These are phyloP conservation scores for Diaporthe sp. DNA, from an alignment of 2,329 filamentous ascomycete species.

Conservation along the genomic window DNA sequence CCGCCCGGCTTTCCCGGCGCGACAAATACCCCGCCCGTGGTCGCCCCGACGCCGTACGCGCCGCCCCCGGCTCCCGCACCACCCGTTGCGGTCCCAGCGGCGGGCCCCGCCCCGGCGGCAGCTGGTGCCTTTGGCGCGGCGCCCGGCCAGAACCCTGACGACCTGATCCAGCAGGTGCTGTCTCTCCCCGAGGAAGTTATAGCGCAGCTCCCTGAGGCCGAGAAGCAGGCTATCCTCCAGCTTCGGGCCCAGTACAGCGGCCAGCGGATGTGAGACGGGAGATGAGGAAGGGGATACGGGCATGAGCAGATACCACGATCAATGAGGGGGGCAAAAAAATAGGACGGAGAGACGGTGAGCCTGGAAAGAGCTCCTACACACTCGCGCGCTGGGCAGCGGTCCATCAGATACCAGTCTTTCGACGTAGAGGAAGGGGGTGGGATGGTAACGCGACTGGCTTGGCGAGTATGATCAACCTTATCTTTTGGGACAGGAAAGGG, in stretches of 20 bases:
- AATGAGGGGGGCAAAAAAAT: background rate
- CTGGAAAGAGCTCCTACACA: background rate
- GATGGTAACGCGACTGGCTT: background rate
- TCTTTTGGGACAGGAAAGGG: constrained; percentile 3
- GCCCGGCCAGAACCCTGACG: constrained; percentile 71
- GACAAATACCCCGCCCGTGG: constrained; percentile 64
- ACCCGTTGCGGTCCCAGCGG: constrained; percentile 47
- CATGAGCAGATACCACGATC: background rate
- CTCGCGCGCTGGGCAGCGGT: background rate
- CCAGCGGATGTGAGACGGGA: constrained; percentile 18
- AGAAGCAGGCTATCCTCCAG: constrained; percentile 84
- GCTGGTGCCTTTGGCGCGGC: constrained; percentile 53
- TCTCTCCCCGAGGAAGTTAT: constrained; percentile 85
- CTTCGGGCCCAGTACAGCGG: constrained; percentile 67
- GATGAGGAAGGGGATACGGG: too few relatives aligned
- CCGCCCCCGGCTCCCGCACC: constrained; percentile 55
- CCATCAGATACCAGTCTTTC: background rate
- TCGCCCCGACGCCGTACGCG: constrained; percentile 59
- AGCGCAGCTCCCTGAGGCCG: constrained; percentile 80
- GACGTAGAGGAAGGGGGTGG: background rate
- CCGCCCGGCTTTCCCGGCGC: constrained; percentile 55
- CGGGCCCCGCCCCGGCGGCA: constrained; percentile 55
- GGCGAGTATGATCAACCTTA: background rate
- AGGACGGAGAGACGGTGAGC: background rate
- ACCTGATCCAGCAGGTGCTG: constrained; percentile 85